phyloP scores from a whole-genome alignment of 2,329 filamentous ascomycete genomes.

The Ceratocystis destructans region DNA sequence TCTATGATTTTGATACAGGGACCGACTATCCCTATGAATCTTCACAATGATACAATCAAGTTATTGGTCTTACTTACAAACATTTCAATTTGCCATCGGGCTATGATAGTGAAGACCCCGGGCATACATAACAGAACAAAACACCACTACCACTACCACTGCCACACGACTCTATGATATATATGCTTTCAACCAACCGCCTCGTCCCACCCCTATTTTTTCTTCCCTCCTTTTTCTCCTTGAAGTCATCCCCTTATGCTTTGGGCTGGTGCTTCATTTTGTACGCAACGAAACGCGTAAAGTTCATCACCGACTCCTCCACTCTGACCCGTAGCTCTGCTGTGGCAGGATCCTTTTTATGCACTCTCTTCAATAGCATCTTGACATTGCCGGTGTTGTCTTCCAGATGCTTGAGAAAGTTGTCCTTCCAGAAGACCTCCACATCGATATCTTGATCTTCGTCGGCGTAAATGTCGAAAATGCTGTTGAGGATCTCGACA shows the following conservation, averaged over 20 bases:
- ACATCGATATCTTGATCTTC: constrained; percentile 44
- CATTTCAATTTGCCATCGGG: background rate
- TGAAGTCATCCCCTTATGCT: constrained; percentile 17
- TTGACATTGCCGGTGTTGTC: constrained; percentile 40
- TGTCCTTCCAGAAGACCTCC: constrained; percentile 50
- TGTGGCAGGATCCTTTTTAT: constrained; percentile 38
- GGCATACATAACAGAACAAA: background rate
- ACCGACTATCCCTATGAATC: background rate
- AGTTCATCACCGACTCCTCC: constrained; percentile 48
- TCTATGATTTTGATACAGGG: constrained; percentile 10
- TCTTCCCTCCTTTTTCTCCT: background rate
- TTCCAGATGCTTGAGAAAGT: constrained; percentile 46
- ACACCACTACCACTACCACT: background rate
- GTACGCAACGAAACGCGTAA: constrained; percentile 48
- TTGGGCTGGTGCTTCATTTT: constrained; percentile 45
- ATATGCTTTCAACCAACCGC: background rate
- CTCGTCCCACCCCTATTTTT: background rate
- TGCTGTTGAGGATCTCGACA: constrained; percentile 50
- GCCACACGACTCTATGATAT: background rate
- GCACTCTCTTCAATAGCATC: constrained; percentile 44
- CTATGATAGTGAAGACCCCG: background rate
- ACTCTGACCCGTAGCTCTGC: constrained; percentile 44
- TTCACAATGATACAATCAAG: background rate
- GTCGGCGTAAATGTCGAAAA: constrained; percentile 55
- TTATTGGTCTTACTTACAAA: background rate